A percentile compares a stretch with the other conserved stretches of the same genome.
Conservation (phyloP, 2,329 filamentous ascomycete genomes). For the Cordyceps fumosorosea region DNA sequence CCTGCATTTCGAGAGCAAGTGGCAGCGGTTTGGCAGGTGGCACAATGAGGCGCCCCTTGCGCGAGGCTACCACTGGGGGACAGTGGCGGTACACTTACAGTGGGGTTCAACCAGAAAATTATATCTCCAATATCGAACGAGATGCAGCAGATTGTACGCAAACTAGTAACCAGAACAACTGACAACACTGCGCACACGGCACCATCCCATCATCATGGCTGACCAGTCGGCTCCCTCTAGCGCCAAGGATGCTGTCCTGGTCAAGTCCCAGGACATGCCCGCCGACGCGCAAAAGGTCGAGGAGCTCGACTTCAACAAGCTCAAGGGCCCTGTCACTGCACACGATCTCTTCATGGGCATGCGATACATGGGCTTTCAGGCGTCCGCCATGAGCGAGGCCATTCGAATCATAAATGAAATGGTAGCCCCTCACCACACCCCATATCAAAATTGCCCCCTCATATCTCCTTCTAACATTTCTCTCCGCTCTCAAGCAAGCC, state of each 20-base stretch:
- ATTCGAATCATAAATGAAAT: conserved; percentile 92
- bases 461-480: neutral
- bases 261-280: conserved; percentile 76
- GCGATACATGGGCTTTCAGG: conserved; percentile 73
- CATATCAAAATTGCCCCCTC: neutral
- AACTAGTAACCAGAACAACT: neutral
- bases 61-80: no score
- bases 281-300: conserved; percentile 72
- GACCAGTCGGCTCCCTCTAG: conserved; percentile 44
- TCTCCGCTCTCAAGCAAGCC: conserved; percentile 45
- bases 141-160: neutral
- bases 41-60: neutral
- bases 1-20: neutral
- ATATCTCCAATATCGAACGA: neutral
- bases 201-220: neutral
- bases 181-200: neutral
- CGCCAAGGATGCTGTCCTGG: conserved; percentile 75
- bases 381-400: conserved; percentile 72
- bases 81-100: neutral
- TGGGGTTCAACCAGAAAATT: conserved; percentile 8
- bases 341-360: conserved; percentile 78
- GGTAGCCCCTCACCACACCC: conserved; percentile 44
- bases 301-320: conserved; percentile 86
- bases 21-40: neutral
- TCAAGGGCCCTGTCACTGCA: conserved; percentile 72